Conservation (phyloP, 257 asterid genomes). For the Fraxinus excelsior region DNA sequence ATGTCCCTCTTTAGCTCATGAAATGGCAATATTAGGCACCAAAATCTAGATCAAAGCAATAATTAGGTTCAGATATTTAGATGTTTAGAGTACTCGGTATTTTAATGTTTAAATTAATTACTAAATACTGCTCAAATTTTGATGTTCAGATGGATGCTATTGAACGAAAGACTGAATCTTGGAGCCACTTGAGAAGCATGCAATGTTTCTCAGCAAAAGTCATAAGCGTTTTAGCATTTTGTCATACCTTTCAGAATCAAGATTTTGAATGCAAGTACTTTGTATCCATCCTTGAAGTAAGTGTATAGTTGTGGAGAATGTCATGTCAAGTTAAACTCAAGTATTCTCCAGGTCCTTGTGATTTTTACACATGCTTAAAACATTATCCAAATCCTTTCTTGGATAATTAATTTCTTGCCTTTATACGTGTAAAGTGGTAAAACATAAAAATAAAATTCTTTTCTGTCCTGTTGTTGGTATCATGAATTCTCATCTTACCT, state of each 20-base stretch:
- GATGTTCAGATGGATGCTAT: neutral
- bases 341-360: constrained; percentile 5
- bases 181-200: neutral
- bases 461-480: neutral
- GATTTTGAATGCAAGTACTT: neutral
- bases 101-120: too few species aligned
- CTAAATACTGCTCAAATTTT: neutral
- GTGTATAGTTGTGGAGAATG: neutral
- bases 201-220: neutral
- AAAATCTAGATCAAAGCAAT: neutral
- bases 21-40: neutral
- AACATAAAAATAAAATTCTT: neutral
- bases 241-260: neutral
- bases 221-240: neutral
- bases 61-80: neutral
- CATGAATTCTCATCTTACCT: constrained; percentile 34
- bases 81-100: neutral
- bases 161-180: neutral
- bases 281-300: neutral
- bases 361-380: constrained; percentile 53
- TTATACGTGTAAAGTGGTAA: neutral
- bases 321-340: constrained; percentile 14
- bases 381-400: constrained; percentile 28
- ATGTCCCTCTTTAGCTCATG: neutral
- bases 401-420: neutral